These are phyloP conservation scores for Fusarium proliferatum DNA, from an alignment of 2,329 filamentous ascomycete genomes.

Conservation along the genomic window DNA sequence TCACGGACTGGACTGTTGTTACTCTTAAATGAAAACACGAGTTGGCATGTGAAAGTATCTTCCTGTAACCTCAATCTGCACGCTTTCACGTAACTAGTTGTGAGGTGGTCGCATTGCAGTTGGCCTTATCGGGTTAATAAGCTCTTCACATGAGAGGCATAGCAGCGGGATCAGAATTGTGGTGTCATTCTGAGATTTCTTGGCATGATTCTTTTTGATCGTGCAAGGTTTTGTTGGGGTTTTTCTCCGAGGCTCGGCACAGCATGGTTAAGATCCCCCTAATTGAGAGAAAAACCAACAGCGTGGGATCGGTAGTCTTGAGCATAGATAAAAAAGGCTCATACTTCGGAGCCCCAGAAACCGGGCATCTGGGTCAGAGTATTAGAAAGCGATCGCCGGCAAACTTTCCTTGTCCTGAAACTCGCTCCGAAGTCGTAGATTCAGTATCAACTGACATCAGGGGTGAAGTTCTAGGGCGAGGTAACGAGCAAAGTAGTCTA, in stretches of 20 bases:
- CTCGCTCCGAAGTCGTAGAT: conserved; percentile 34
- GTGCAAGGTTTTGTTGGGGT: not conserved
- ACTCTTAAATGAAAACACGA: not conserved
- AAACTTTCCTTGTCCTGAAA: conserved; percentile 38
- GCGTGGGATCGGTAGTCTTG: conserved; percentile 27
- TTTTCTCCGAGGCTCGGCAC: conserved; percentile 22
- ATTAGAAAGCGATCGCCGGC: conserved; percentile 31
- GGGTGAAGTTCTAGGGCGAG: conserved; percentile 16
- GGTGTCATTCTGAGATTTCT: conserved; percentile 9
- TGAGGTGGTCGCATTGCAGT: conserved; percentile 8
- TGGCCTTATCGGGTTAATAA: conserved; percentile 7
- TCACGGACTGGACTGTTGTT: not conserved
- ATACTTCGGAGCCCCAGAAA: conserved; percentile 24
- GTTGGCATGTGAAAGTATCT: conserved; percentile 22
- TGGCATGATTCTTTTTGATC: conserved; percentile 15
- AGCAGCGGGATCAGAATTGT: conserved; percentile 9
- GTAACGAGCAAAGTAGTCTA: not conserved
- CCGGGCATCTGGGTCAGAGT: conserved; percentile 35
- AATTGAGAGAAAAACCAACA: conserved; percentile 12
- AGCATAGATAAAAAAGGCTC: conserved; percentile 5
- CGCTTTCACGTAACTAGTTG: not conserved
- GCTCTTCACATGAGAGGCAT: conserved; percentile 13
- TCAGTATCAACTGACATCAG: conserved; percentile 21
- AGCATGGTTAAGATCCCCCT: conserved; percentile 10
- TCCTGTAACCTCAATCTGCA: not conserved